Evolutionary conservation across 352 stramenopile species (phyloP).

Genomic region (Salisapilia sapeloensis): DNA sequence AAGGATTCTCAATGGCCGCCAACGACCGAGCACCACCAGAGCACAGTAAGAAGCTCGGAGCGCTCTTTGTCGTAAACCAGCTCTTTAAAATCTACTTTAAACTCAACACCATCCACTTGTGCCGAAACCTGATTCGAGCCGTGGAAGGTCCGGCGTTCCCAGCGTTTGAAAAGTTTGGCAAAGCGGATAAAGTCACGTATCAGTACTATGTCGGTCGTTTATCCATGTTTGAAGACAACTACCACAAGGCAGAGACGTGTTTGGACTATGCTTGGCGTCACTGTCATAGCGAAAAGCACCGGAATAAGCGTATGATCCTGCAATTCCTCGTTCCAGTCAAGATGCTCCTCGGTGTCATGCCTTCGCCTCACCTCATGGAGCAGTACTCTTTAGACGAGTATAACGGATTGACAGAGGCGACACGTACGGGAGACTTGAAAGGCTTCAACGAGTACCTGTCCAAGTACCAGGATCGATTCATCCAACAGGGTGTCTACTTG

Average conservation of each 20-base stretch:
- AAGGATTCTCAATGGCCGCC: constrained; percentile 68
- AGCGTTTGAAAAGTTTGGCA: constrained; percentile 64
- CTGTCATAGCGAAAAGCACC: constrained; percentile 65
- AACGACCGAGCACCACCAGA: constrained; percentile 64
- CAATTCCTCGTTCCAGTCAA: constrained; percentile 92
- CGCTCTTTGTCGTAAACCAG: constrained; percentile 89
- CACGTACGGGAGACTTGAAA: constrained; percentile 83
- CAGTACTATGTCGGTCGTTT: constrained; percentile 92
- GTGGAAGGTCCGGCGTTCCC: constrained; percentile 66
- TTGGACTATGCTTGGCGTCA: constrained; percentile 89
- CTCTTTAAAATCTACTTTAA: constrained; percentile 97
- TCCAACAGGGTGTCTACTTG: constrained; percentile 88
- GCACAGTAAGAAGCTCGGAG: constrained; percentile 76
- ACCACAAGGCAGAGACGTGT: constrained; percentile 86
- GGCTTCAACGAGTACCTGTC: constrained; percentile 87
- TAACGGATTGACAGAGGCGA: constrained; percentile 79
- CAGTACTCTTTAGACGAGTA: constrained; percentile 83
- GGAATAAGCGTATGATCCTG: constrained; percentile 91
- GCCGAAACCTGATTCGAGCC: constrained; percentile 86
- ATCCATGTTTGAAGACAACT: constrained; percentile 95
- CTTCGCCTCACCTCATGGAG: constrained; percentile 76
- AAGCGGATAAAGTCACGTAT: constrained; percentile 88
- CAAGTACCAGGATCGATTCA: constrained; percentile 83
- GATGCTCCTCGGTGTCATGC: constrained; percentile 85
- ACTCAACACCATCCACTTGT: constrained; percentile 88